These are phyloP conservation scores for Gaeumannomyces tritici DNA, from an alignment of 2,329 filamentous ascomycete genomes.

Conservation along the genomic window DNA sequence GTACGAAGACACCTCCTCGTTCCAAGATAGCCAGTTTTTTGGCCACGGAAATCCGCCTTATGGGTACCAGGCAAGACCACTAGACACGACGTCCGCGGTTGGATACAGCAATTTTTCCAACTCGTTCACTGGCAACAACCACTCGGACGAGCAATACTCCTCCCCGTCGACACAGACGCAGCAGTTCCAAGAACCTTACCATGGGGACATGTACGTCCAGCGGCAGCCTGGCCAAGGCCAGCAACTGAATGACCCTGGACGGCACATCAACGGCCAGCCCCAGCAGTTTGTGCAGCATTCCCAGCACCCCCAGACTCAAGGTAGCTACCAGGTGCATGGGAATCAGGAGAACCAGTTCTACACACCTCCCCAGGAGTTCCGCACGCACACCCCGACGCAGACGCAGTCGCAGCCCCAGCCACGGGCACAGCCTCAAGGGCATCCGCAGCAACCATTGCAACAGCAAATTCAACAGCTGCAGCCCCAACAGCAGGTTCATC, in stretches of 20 bases:
- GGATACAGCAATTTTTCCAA: neutral
- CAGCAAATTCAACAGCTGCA: neutral
- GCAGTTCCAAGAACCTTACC: neutral
- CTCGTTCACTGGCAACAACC: neutral
- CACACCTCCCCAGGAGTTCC: neutral
- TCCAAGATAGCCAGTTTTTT: neutral
- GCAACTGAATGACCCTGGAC: neutral
- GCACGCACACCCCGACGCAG: neutral
- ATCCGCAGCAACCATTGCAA: neutral
- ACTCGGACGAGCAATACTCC: neutral
- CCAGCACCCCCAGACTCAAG: neutral
- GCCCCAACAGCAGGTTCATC: neutral
- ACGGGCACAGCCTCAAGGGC: neutral
- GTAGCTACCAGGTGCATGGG: neutral
- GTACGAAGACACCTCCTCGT: neutral
- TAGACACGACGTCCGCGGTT: neutral
- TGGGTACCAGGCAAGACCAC: neutral
- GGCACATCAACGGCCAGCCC: neutral
- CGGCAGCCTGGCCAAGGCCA: neutral
- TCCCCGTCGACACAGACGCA: neutral
- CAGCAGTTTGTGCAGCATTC: slow-evolving; percentile 1
- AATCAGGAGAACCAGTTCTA: neutral
- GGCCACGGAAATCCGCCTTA: neutral
- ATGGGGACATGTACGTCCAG: neutral
- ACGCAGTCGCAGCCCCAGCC: neutral